Base-by-base conservation (phyloP, 306 rosid genomes). In the Leucaena leucocephala region DNA sequence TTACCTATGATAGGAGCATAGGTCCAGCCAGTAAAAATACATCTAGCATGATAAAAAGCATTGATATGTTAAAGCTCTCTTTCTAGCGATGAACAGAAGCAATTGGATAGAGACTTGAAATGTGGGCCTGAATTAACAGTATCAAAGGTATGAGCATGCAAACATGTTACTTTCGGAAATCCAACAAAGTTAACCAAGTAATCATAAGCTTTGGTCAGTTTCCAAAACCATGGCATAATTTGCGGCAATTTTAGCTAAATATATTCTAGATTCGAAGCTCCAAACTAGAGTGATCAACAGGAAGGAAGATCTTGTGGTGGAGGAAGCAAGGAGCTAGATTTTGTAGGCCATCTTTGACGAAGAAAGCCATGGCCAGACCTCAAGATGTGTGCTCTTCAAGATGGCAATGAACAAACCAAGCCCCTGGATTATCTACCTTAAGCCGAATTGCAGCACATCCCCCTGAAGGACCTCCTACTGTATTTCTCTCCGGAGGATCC, bases 311-410 rank as follows among this genome's bases (percentile, higher is more conserved):
- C 97, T 15, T 57, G 8, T 3, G 94, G 92, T 6, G 88, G 91
- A 61, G 94, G 91, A 76, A 83, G 77, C 86, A 89, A 46, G 52
- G 83, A 49, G 40, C 86, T 64, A 69, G 82, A 84, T 68, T 80
- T 62, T 40, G 72, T 72, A 0, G 65, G 9, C 94, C 97, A 74
- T 89, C 84, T 81, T 86, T 66, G 13, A 91, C 92, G 36, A 91
- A 63, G 75, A 91, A 76, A 33, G 80, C 92, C 72, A 76, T 81
- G 42, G 94, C 92, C 58, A 91, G 89, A 13, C 94, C 94, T 94
- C 94, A 91, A 5, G 94, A 83, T 43, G 94, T 91, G 68, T 91
- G 97, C 74, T 66, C 94, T 77, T 89, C 97, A 50, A 91, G 89
- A 78, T 88, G 94, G 73, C 97, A 91, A 57, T 91, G 94, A 3